Percentiles rank a stretch among this genome's conserved stretches.
These are phyloP conservation scores for Pythium rhizo-oryzae DNA, from an alignment of 352 stramenopile species.

Conservation along the genomic window DNA sequence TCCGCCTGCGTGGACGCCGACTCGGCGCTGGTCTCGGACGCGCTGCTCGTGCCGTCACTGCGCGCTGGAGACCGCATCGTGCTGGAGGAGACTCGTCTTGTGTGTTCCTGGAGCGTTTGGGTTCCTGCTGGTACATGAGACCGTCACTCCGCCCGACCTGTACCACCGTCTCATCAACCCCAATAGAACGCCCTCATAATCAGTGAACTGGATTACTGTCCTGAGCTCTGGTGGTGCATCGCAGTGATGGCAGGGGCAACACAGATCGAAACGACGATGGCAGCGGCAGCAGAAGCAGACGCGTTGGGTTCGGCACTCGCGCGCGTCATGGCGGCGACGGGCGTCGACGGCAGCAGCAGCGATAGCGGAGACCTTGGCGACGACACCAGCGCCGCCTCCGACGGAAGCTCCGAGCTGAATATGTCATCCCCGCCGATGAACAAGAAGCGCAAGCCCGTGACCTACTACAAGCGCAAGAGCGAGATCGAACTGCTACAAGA, in stretches of 20 bases:
- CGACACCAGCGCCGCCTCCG: background rate
- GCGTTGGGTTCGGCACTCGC: background rate
- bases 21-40: conserved; percentile 7
- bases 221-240: too few relatives aligned
- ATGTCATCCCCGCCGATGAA: background rate
- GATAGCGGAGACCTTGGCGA: background rate
- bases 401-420: background rate
- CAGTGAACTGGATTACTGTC: too few relatives aligned
- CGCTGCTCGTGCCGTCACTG: conserved; percentile 4
- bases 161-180: too few relatives aligned
- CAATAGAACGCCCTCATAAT: too few relatives aligned
- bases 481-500: conserved; percentile 10
- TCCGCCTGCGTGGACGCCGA: too few relatives aligned
- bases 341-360: background rate
- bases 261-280: background rate
- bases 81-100: too few relatives aligned
- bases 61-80: too few relatives aligned
- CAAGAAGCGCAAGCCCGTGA: conserved; percentile 16
- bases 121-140: too few relatives aligned
- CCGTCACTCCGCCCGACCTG: too few relatives aligned
- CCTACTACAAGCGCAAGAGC: conserved; percentile 10
- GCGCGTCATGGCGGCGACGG: background rate
- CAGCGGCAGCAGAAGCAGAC: background rate
- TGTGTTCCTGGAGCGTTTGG: too few relatives aligned
- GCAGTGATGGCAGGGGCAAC: too few relatives aligned